Evolutionary conservation across 106 monocot genomes (phyloP), one percentile per base, ranked within the genome.

Genomic region (Ottelia alismoides): DNA sequence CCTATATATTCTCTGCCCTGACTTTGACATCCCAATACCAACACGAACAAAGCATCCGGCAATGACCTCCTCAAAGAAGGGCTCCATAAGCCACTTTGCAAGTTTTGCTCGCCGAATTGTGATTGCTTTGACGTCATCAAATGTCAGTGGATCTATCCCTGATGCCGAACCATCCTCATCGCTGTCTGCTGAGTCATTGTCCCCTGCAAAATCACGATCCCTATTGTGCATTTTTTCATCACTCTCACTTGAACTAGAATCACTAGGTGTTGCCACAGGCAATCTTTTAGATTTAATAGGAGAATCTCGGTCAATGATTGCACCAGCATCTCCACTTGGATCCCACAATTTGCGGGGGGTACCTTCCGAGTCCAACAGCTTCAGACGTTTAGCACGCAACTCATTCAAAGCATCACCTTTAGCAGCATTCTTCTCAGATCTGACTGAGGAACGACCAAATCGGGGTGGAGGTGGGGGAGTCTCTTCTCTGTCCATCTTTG

Each of bases 1-100:
- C 74, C 80, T 71, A 45, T 87, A 93, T 21, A 65, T 68, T 22
- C 74, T 62, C 16, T 51, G 54, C 16, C 92, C 92, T 3, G 74
- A 72, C 19, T 63, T 64, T 19, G 83, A 58, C 65, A 71, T 76
- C 22, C 87, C 83, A 53, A 93, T 83, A 1, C 87, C 87, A 25
- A 90, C 70, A 27, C 93, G 68, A 28, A 93, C 84, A 67, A 84
- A 93, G 52, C 93, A 88, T 3, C 93, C 93, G 2, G 64, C 64
- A 29, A 88, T 64, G 3, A 93, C 58, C 11, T 93, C 87, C 52
- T 93, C 87, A 57, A 93, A 93, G 51, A 93, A 93, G 11, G 93
- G 93, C 43, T 93, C 87, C 83, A 81, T 81, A 57, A 83, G 73
- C 93, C 87, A 88, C 68, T 93, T 93, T 9, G 78, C 83, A 22